These are phyloP conservation scores for Exophiala viscosa DNA, from an alignment of 2,329 filamentous ascomycete genomes.

Conservation along the genomic window DNA sequence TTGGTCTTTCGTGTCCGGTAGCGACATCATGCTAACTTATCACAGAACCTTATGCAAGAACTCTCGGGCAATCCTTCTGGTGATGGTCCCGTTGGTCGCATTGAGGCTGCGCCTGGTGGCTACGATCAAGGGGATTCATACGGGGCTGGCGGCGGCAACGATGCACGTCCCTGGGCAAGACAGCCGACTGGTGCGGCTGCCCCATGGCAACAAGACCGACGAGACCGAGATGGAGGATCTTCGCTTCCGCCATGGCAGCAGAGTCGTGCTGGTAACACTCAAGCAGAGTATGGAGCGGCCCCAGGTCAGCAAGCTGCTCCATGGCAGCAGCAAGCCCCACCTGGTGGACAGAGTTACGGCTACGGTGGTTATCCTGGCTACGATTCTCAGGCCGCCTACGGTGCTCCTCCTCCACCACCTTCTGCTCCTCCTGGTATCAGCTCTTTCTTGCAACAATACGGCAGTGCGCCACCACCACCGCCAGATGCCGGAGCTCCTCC, in stretches of 20 bases:
- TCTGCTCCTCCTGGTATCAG: conserved; percentile 55
- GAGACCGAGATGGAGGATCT: conserved; percentile 47
- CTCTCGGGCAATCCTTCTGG: conserved; percentile 68
- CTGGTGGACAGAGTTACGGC: conserved; percentile 49
- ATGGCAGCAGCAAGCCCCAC: conserved; percentile 58
- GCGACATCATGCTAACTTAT: conserved; percentile 27
- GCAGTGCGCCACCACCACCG: conserved; percentile 55
- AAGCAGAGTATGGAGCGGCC: conserved; percentile 43
- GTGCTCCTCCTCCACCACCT: conserved; percentile 40
- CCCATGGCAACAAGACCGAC: conserved; percentile 64
- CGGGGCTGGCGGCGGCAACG: conserved; percentile 32
- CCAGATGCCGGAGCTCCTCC: conserved; percentile 42
- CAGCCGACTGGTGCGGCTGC: conserved; percentile 47
- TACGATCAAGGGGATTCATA: conserved; percentile 36
- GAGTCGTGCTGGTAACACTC: conserved; percentile 36
- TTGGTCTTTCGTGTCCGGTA: not conserved
- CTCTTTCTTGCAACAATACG: conserved; percentile 60
- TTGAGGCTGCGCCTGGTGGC: conserved; percentile 75
- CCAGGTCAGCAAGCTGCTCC: conserved; percentile 42
- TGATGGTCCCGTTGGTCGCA: conserved; percentile 66
- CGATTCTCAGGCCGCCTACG: conserved; percentile 39
- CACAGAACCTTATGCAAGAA: conserved; percentile 93
- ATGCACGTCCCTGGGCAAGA: conserved; percentile 52
- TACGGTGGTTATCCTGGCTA: conserved; percentile 53
- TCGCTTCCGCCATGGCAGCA: conserved; percentile 34